These are phyloP conservation scores for Helicostylum pulchrum DNA, from an alignment of 192 early-diverging fungal species.

Conservation along the genomic window DNA sequence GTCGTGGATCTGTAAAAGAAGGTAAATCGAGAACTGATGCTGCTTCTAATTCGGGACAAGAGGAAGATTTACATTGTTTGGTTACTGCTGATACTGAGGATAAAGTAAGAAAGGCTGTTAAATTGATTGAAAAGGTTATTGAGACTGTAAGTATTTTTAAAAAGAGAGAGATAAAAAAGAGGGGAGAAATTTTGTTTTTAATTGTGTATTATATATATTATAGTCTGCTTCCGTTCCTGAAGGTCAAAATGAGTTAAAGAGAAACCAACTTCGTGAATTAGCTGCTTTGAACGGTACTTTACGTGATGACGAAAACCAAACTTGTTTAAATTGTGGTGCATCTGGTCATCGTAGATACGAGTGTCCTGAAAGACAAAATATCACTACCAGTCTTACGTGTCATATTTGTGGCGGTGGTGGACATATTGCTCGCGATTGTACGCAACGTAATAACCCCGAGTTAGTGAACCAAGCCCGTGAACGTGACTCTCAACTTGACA, in stretches of 20 bases:
- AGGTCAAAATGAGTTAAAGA: conserved; percentile 92
- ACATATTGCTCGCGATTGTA: conserved; percentile 92
- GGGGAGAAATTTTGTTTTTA: neutral
- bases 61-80: conserved; percentile 89
- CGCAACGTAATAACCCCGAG: conserved; percentile 80
- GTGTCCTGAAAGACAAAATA: conserved; percentile 85
- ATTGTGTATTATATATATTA: conserved; percentile 1
- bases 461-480: conserved; percentile 67
- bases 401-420: conserved; percentile 87
- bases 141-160: conserved; percentile 65
- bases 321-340: conserved; percentile 91
- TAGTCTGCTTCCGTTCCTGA: conserved; percentile 87
- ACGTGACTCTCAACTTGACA: conserved; percentile 82
- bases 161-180: neutral
- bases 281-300: conserved; percentile 95
- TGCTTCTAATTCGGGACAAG: conserved; percentile 51
- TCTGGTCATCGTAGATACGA: conserved; percentile 88
- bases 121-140: conserved; percentile 90
- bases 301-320: conserved; percentile 92
- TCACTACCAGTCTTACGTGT: conserved; percentile 83
- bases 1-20: conserved; percentile 94
- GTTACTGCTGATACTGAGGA: conserved; percentile 87
- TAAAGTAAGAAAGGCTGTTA: conserved; percentile 80
- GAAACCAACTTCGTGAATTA: conserved; percentile 90
- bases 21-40: conserved; percentile 69